Evolutionary conservation across 768 basidiomycete species (phyloP), one percentile per base, ranked within the genome.

Genomic region (Boletus rubroflammeus): DNA sequence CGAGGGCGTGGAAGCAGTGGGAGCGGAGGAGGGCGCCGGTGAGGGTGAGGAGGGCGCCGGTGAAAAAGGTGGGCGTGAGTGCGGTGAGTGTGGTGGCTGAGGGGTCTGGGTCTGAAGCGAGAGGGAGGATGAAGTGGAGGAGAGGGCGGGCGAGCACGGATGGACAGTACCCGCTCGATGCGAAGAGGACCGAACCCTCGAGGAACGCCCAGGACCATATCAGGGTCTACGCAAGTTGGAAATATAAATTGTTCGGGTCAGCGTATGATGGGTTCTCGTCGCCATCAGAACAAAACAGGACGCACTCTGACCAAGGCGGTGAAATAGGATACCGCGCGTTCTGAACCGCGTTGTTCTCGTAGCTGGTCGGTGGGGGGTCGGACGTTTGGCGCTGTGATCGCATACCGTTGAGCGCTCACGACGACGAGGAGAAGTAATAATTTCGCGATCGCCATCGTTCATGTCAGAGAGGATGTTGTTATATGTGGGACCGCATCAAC

Each of bases 1-100:
- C 70, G 41, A 70, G 67, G 13, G 47, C 10, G 45, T 7, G 59
- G 47, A 45, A 67, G 42, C 65, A 66, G 41, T 47, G 15, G 0
- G 38, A 23, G 26, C 66, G 64, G 36, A 70, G 49, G 28, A 51
- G 23, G 13, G 50, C 25, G 10, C 65, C 60, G 0, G 46, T 0
- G 42, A 62, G 21, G 1, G 8, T 35, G 52, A 59, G 39, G n/a
- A 50, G 1, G 1, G 38, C 44, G 17, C 65, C 60, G 1, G 29
- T 23, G 40, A 64, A 26, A 8, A 60, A 62, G 44, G 42, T 15
- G 6, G 56, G 52, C 0, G 58, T 54, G 40, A 58, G 49, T 9
- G 42, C 31, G 34, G 47, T 62, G 61, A 50, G 51, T 15, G 28
- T 42, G 55, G 51, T 14, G 23, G n/a, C n/a, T n/a, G 55, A 40